These are phyloP conservation scores for Ophiocordyceps camponoti-rufipedis DNA, from an alignment of 2,329 filamentous ascomycete species.

Conservation along the genomic window DNA sequence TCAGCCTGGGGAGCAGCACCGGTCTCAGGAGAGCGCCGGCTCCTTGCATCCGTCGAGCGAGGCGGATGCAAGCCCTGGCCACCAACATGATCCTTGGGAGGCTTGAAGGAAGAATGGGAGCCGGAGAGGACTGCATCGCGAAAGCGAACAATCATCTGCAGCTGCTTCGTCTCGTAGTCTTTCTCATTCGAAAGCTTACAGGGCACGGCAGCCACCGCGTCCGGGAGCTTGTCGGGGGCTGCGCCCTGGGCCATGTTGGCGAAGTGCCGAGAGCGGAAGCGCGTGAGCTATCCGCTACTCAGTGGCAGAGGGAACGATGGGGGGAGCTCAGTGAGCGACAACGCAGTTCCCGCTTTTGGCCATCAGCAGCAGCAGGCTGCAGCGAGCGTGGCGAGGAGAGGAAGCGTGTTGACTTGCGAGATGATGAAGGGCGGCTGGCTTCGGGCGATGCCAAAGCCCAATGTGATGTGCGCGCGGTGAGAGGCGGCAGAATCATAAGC, in stretches of 20 bases:
- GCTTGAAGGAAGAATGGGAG: slow-evolving; percentile 46
- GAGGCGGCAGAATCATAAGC: neutral
- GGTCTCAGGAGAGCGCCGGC: neutral
- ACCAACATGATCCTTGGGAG: slow-evolving; percentile 16
- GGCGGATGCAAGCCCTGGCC: slow-evolving; percentile 1
- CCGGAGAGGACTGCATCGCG: slow-evolving; percentile 68
- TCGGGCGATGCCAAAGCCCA: neutral
- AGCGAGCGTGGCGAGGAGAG: neutral
- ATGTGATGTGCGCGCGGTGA: neutral
- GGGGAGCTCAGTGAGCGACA: neutral
- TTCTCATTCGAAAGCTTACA: slow-evolving; percentile 23
- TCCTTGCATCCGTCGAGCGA: neutral
- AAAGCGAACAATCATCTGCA: slow-evolving; percentile 64
- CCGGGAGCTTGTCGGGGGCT: slow-evolving; percentile 5
- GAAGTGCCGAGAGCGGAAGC: slow-evolving; percentile 1
- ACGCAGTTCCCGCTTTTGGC: neutral
- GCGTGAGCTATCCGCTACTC: neutral
- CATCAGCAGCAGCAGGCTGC: neutral
- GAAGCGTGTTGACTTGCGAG: neutral
- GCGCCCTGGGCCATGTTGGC: slow-evolving; percentile 11
- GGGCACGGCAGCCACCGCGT: slow-evolving; percentile 7
- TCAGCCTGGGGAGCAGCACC: slow-evolving; percentile 27
- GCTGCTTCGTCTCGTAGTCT: slow-evolving; percentile 44
- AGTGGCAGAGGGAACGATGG: neutral
- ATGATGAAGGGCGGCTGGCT: neutral